Base-by-base conservation (phyloP, 805 yeast genomes). In the Kazachstania viticola region DNA sequence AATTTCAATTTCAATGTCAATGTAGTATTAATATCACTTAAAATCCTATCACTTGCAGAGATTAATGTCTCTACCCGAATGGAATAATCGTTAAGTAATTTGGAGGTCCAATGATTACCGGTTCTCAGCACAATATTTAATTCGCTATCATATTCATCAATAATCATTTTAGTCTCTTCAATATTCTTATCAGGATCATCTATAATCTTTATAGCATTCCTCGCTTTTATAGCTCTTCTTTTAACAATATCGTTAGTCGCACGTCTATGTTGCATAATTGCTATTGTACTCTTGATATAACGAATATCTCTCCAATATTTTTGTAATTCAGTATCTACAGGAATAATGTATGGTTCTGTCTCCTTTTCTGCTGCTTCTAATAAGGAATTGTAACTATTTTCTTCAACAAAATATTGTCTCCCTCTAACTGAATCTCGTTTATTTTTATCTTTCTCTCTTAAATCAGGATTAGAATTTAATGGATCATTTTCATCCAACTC, bases 11-110 rank as follows among this genome's bases (percentile, higher is more conserved):
- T 77, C 37, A 79, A 54, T 9, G 83, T 67, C 27, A 78, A 51
- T 1, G 84, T 74, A 0, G 88, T 79, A 49, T 75, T 79, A 33
- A 79, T 72, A 45, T 78, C 87, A 38, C 83, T 79, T 36, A 75
- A 69, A 9, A 79, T 67, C 40, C 87, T 60, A 54, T 79, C 85
- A 31, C 79, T 72, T 23, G 65, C 61, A 12, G 77, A 72, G 28
- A 79, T 57, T 34, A 77, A 48, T 30, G 69, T 73, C 44, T 79
- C 85, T 25, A 77, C 65, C 46, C 63, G 64, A 34, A 65, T 64
- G 0, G 77, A 69, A 37, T 67, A 66, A 32, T 65, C 40, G 53
- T 43, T 42, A 12, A 38, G 40, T 32, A 46, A 45, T 45, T 37
- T 46, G 13, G 45, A 40, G 17, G 48, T 62, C 60, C 43, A 56